phyloP scores from a whole-genome alignment of 1,284 basidiomycete species.

The Cutaneotrichosporon mucoides region DNA sequence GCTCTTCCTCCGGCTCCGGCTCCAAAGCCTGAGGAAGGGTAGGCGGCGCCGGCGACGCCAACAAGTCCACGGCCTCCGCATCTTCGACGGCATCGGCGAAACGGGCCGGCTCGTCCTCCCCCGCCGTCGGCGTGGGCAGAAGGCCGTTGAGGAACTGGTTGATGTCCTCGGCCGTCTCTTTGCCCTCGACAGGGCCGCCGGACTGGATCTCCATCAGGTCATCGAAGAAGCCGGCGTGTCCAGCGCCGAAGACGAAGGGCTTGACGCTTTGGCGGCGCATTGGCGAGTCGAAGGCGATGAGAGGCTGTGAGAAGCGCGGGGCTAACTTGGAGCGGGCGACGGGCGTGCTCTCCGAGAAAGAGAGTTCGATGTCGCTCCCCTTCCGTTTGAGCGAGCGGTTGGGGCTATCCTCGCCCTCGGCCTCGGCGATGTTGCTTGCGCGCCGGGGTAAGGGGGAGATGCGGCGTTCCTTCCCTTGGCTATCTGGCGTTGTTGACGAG shows the following conservation, averaged over 20 bases:
- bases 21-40: background rate
- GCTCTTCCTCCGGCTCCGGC: background rate
- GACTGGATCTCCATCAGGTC: constrained; percentile 13
- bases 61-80: background rate
- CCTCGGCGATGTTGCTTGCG: background rate
- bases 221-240: constrained; percentile 2
- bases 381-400: constrained; percentile 15
- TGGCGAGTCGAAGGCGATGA: constrained; percentile 20
- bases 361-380: constrained; percentile 6
- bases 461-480: background rate
- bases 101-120: background rate
- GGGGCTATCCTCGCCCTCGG: background rate
- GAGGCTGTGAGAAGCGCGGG: constrained; percentile 14
- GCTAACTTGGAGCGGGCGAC: background rate
- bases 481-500: too few relatives aligned
- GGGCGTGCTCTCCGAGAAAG: background rate
- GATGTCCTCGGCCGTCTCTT: constrained; percentile 1
- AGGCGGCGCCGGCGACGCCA: background rate
- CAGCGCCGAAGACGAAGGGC: constrained; percentile 11
- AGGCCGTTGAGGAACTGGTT: constrained; percentile 3
- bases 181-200: constrained; percentile 3
- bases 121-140: too few relatives aligned
- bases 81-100: background rate
- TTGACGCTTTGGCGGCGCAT: background rate
- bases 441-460: constrained; percentile 15